Conservation (phyloP, 2,329 filamentous ascomycete species). For the Paecilomyces variotii region DNA sequence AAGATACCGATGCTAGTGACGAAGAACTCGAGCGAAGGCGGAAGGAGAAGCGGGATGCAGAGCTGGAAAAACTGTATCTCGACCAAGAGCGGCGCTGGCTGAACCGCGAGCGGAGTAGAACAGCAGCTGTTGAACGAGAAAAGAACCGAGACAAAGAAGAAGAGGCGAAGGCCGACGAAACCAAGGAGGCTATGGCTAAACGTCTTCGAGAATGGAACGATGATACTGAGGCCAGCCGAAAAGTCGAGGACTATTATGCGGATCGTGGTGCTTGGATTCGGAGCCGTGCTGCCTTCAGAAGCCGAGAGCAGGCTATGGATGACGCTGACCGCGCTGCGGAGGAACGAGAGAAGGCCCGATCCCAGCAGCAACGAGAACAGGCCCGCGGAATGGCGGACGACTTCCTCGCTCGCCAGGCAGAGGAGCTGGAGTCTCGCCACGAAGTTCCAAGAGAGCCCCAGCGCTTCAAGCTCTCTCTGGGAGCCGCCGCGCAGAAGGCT, state of each 20-base stretch:
- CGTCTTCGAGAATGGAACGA: constrained; percentile 81
- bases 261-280: constrained; percentile 80
- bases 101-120: constrained; percentile 76
- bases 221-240: constrained; percentile 67
- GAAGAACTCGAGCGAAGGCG: constrained; percentile 71
- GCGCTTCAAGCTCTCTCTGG: constrained; percentile 87
- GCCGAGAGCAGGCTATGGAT: constrained; percentile 67
- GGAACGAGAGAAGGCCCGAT: constrained; percentile 62
- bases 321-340: constrained; percentile 76
- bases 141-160: constrained; percentile 72
- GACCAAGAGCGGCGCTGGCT: constrained; percentile 87
- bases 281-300: constrained; percentile 65
- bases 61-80: constrained; percentile 70
- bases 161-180: constrained; percentile 54
- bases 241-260: constrained; percentile 73
- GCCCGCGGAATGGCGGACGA: constrained; percentile 80
- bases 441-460: constrained; percentile 50
- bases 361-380: constrained; percentile 65
- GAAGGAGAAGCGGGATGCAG: constrained; percentile 61
- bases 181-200: constrained; percentile 60
- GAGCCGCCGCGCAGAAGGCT: constrained; percentile 65
- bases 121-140: constrained; percentile 79
- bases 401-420: constrained; percentile 77
- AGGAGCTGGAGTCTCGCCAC: constrained; percentile 55
- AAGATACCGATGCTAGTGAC: constrained; percentile 81